phyloP scores from a whole-genome alignment of 805 yeast genomes.

The Candida koratica region DNA sequence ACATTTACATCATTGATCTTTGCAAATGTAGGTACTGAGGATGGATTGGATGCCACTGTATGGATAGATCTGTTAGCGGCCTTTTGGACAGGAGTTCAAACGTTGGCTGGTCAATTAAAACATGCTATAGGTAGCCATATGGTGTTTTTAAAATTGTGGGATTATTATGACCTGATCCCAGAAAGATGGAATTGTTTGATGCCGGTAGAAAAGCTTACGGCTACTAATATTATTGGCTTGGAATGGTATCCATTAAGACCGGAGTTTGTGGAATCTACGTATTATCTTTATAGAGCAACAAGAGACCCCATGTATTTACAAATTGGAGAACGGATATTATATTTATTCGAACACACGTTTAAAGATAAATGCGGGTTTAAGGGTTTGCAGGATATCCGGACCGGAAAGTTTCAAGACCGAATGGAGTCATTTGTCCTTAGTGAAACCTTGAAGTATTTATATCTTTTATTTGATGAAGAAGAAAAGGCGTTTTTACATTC shows the following conservation, averaged over 20 bases:
- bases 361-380: conserved; percentile 74
- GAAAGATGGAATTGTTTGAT: conserved; percentile 67
- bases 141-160: conserved; percentile 73
- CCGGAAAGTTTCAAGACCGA: conserved; percentile 63
- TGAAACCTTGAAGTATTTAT: conserved; percentile 82
- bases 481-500: conserved; percentile 43
- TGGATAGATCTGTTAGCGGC: conserved; percentile 91
- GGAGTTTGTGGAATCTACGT: conserved; percentile 86
- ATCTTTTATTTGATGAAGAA: conserved; percentile 68
- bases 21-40: conserved; percentile 53
- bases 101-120: conserved; percentile 66
- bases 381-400: conserved; percentile 65
- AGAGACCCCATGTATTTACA: conserved; percentile 77
- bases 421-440: conserved; percentile 91
- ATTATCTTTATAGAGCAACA: conserved; percentile 78
- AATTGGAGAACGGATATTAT: conserved; percentile 64
- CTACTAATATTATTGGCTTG: conserved; percentile 37
- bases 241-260: conserved; percentile 96
- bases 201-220: conserved; percentile 10
- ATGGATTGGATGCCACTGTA: conserved; percentile 47
- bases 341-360: conserved; percentile 50
- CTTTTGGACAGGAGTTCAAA: conserved; percentile 84
- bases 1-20: conserved; percentile 36
- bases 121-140: conserved; percentile 63
- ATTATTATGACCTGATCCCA: conserved; percentile 74